A percentile compares a stretch with the other conserved stretches of the same genome.
These are phyloP conservation scores for Rosellinia necatrix DNA, from an alignment of 2,329 filamentous ascomycete genomes.

Conservation along the genomic window DNA sequence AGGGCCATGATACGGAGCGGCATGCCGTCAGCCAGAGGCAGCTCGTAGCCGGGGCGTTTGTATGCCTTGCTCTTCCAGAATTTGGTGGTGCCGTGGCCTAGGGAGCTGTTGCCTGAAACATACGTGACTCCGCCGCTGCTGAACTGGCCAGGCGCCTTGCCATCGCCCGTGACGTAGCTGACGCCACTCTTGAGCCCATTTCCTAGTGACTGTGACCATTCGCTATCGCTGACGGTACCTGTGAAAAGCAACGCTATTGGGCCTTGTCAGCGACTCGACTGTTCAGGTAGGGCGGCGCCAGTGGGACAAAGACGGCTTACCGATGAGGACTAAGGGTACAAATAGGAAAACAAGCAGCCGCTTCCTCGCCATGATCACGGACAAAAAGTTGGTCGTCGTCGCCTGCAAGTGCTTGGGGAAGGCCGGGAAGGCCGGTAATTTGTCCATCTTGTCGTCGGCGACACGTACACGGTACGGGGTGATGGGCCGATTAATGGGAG, in stretches of 20 bases:
- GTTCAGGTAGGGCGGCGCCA: background rate
- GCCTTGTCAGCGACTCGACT: slow-evolving; percentile 16
- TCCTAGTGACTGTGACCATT: slow-evolving; percentile 38
- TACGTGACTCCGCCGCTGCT: slow-evolving; percentile 32
- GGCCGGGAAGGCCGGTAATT: slow-evolving; percentile 32
- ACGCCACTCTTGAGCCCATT: slow-evolving; percentile 37
- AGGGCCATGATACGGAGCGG: slow-evolving; percentile 42
- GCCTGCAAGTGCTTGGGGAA: slow-evolving; percentile 28
- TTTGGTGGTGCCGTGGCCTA: slow-evolving; percentile 31
- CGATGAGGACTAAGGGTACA: slow-evolving; percentile 36
- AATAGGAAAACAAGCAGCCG: slow-evolving; percentile 35
- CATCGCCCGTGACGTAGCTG: slow-evolving; percentile 30
- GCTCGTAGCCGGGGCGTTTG: slow-evolving; percentile 38
- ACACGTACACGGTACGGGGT: background rate
- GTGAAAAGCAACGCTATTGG: slow-evolving; percentile 35
- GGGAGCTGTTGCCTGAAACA: slow-evolving; percentile 35
- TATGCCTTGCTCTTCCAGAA: slow-evolving; percentile 38
- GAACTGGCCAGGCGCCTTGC: slow-evolving; percentile 10
- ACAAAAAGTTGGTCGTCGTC: slow-evolving; percentile 28
- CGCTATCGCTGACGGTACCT: slow-evolving; percentile 35
- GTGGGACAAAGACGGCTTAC: slow-evolving; percentile 22
- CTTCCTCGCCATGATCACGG: slow-evolving; percentile 37
- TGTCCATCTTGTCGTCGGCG: slow-evolving; percentile 31
- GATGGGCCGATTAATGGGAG: slow-evolving; percentile 6
- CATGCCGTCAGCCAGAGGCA: slow-evolving; percentile 40